Evolutionary conservation across 352 stramenopile genomes (phyloP).

Genomic region (Globisporangium ultimum): DNA sequence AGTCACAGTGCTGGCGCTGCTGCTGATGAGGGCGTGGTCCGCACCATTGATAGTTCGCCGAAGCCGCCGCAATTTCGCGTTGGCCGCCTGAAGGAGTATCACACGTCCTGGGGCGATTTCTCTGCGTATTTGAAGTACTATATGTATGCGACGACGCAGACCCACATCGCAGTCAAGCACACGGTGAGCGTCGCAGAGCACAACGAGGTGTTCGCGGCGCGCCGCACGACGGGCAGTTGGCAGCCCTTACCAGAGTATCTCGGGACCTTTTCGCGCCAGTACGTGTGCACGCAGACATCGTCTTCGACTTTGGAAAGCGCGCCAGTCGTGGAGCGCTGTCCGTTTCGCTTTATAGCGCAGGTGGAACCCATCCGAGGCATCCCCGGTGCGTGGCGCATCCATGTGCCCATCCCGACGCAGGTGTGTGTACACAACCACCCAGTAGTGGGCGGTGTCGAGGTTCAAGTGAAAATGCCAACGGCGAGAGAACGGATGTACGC

Average conservation of each 20-base stretch:
- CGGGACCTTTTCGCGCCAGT: background rate
- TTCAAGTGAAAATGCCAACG: background rate
- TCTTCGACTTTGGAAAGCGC: too few species aligned
- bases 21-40: background rate
- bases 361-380: background rate
- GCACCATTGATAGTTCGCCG: background rate
- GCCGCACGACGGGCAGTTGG: background rate
- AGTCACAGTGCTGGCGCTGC: too few species aligned
- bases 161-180: background rate
- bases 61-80: conserved; percentile 2
- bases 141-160: conserved; percentile 4
- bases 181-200: conserved; percentile 1
- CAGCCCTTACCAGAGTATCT: conserved; percentile 1
- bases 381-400: background rate
- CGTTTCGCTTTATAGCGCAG: conserved; percentile 1
- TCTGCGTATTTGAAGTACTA: background rate
- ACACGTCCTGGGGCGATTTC: conserved; percentile 4
- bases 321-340: background rate
- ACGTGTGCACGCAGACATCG: background rate
- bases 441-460: background rate
- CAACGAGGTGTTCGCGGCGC: background rate
- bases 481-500: background rate
- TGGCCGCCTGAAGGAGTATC: background rate
- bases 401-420: background rate
- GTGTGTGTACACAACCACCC: conserved; percentile 1